Evolutionary conservation across 192 early-diverging fungal genomes (phyloP).

Genomic region (Polychytrium aggregatum): DNA sequence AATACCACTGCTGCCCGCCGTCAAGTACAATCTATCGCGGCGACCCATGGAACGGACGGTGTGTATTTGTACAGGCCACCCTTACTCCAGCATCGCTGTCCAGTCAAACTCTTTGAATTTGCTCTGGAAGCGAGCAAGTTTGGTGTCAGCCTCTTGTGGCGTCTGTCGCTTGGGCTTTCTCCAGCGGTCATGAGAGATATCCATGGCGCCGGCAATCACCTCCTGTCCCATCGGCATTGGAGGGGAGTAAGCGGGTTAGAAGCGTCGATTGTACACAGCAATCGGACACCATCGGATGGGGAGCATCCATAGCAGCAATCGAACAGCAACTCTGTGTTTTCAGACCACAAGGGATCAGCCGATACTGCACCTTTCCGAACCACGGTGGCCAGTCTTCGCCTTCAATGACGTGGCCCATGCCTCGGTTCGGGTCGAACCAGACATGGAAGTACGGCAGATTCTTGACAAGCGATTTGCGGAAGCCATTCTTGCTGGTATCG

Average conservation of each 20-base stretch:
- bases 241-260: too few relatives aligned
- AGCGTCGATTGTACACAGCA: too few relatives aligned
- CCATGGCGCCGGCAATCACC: conserved; percentile 70
- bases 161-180: conserved; percentile 49
- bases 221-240: too few relatives aligned
- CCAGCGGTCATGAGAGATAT: conserved; percentile 66
- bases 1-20: too few relatives aligned
- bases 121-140: conserved; percentile 46
- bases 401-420: conserved; percentile 95
- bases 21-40: too few relatives aligned
- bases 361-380: conserved; percentile 58
- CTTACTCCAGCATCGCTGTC: conserved; percentile 63
- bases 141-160: conserved; percentile 30
- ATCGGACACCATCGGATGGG: too few relatives aligned
- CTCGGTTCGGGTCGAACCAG: conserved; percentile 82
- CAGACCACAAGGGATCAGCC: conserved; percentile 8
- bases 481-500: conserved; percentile 48
- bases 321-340: too few relatives aligned
- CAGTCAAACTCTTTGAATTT: conserved; percentile 76
- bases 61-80: too few relatives aligned
- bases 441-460: conserved; percentile 95
- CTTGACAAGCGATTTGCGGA: conserved; percentile 33
- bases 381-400: conserved; percentile 66
- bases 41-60: too few relatives aligned
- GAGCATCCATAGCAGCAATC: too few relatives aligned